Percentiles rank a stretch among this genome's conserved stretches.
Evolutionary conservation across 2,329 filamentous ascomycete species (phyloP).

Genomic region (Cephalotrichum gorgonifer): DNA sequence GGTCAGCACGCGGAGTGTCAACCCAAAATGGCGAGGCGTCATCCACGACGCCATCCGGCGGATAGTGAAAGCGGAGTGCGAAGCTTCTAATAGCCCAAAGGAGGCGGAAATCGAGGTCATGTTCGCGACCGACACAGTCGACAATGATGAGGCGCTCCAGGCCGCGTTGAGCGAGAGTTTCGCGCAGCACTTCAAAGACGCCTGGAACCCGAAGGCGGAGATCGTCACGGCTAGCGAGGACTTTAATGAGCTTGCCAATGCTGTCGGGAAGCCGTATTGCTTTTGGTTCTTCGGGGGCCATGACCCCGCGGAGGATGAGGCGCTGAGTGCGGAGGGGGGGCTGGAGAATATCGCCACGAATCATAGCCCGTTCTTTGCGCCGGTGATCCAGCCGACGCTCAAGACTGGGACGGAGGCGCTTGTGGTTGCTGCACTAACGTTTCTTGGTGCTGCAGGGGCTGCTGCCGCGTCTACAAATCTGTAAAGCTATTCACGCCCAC

Average conservation of each 20-base stretch:
- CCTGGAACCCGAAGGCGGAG: conserved; percentile 24
- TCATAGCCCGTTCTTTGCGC: conserved; percentile 15
- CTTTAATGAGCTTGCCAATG: conserved; percentile 25
- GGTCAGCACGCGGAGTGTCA: conserved; percentile 27
- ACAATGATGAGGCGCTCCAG: conserved; percentile 38
- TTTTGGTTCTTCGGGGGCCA: conserved; percentile 13
- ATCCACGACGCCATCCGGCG: conserved; percentile 24
- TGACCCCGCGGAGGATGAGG: not conserved
- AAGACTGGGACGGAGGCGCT: conserved; percentile 12
- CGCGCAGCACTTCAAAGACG: conserved; percentile 28
- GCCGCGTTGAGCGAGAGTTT: conserved; percentile 31
- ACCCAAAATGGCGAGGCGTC: conserved; percentile 17
- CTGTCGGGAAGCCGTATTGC: not conserved
- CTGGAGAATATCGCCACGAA: conserved; percentile 11
- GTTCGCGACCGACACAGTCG: conserved; percentile 33
- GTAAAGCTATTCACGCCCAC: no score
- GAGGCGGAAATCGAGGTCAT: conserved; percentile 31
- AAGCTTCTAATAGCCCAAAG: conserved; percentile 31
- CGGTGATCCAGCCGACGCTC: conserved; percentile 13
- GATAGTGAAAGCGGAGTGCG: conserved; percentile 41
- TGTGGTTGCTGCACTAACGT: conserved; percentile 10
- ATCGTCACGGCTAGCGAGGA: conserved; percentile 42
- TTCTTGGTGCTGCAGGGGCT: no score
- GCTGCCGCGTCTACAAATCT: no score
- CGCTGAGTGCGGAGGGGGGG: not conserved